Evolutionary conservation across 140 eudicot species (phyloP), one percentile per base, ranked within the genome.

Genomic region (Oenanthe javanica): DNA sequence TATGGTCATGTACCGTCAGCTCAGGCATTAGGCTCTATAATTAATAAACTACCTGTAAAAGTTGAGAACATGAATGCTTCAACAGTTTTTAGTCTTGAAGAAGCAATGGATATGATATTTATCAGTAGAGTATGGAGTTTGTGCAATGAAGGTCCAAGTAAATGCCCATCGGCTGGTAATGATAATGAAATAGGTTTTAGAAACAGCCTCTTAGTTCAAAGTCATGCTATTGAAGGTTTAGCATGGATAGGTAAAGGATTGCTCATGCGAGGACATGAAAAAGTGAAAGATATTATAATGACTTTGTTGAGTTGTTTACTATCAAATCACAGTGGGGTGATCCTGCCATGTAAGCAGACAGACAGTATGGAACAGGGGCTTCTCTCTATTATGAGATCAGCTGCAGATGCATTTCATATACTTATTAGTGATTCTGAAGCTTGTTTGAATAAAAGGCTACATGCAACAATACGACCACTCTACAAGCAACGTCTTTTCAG

Each of bases 191-290:
- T 82, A 27, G 80, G 84, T 76, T 81, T 86, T 80, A 84, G 80
- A 83, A 82, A 76, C 45, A 79, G 82, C 70, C 66, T 48, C 45
- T 45, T 31, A 54, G 23, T 61, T 71, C 71, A 84, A 80, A 80
- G 76, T 59, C 79, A 86, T 81, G 85, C 85, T 7, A 71, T 92
- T 73, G 54, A 84, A 83, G 99, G 97, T 54, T 84, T 95, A 74
- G 89, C 99, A 48, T 95, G 97, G 97, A 86, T 92, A 48, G 99
- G 97, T n/a, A 95, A 95, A 88, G 99, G 97, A n/a, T 82, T 95
- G 81, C 87, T 95, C 69, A 90, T 95, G 97, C 86, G 97, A 80
- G 97, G 99, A 23, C 97, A 95, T 84, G 97, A 91, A 85, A 91
- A 86, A 83, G 82, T 89, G 46, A 95, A 95, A 89, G 97, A 88